Evolutionary conservation across 495 filamentous ascomycete species (phyloP), one percentile per base, ranked within the genome.

Genomic region (Neurospora intermedia): DNA sequence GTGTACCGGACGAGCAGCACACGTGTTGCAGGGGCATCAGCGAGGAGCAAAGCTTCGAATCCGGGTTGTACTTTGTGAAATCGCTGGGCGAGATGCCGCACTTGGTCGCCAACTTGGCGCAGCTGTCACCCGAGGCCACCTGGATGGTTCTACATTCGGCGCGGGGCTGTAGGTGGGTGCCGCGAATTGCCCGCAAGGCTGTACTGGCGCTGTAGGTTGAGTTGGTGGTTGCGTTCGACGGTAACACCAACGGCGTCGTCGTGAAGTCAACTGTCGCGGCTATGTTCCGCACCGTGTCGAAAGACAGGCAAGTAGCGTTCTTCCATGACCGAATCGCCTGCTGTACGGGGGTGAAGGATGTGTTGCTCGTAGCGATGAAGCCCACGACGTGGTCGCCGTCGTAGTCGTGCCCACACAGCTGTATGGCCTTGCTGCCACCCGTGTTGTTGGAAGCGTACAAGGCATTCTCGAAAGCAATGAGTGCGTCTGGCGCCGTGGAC

Each of bases 1-100:
- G 72, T 1, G 70, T 35, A 15, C 84, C 86, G 4, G 73, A 23
- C 1, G 81, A 80, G 73, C 87, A 88, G 80, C 86, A 89, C 20
- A 87, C 84, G 18, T 80, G 70, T 66, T 87, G 78, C 1, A 76
- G 73, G 13, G 75, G 42, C 39, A 69, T 70, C 3, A 87, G 78
- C 7, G 69, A 79, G 6, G 80, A 78, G 78, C 84, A 87, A 8
- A 84, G 69, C 35, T 74, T 76, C 2, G 75, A 20, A 7, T 70
- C 74, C 1, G 81, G 48, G 76, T 86, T 87, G 76, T 78, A 83
- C 70, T 81, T 80, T 43, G 75, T 80, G 62, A 86, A 83, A 43
- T 84, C 76, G 2, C 74, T 77, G 4, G 40, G 46, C 9, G 80
- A 75, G 38, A 87, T 84, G 43, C 80, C 81, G 73, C 86, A 87